Percentiles rank a stretch among this genome's conserved stretches.
Evolutionary conservation across 129 eudicot genomes (phyloP).

Genomic region (Sambucus nigra): DNA sequence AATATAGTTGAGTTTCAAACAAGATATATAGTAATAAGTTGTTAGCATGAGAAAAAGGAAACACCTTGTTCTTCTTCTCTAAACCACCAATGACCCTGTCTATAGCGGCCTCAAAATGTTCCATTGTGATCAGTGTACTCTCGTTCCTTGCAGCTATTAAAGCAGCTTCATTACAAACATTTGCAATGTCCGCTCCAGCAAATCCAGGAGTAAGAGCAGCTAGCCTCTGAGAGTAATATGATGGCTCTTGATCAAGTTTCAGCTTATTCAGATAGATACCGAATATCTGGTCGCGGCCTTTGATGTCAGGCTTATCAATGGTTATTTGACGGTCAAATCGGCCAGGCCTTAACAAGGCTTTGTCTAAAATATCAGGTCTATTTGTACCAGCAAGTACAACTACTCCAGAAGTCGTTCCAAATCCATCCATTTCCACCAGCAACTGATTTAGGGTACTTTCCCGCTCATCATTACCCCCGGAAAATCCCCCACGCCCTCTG

Average conservation of each 20-base stretch:
- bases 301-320: slow-evolving; percentile 84
- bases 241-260: slow-evolving; percentile 60
- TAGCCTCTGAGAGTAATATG: slow-evolving; percentile 61
- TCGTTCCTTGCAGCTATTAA: slow-evolving; percentile 66
- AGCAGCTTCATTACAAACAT: slow-evolving; percentile 88
- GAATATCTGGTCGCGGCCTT: slow-evolving; percentile 86
- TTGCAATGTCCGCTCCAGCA: slow-evolving; percentile 86
- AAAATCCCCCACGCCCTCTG: slow-evolving; percentile 64
- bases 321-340: slow-evolving; percentile 71
- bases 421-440: slow-evolving; percentile 91
- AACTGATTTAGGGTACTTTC: slow-evolving; percentile 81
- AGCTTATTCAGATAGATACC: slow-evolving; percentile 52
- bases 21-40: background rate
- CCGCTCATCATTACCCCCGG: slow-evolving; percentile 64
- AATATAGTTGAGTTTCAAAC: background rate
- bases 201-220: slow-evolving; percentile 88
- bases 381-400: slow-evolving; percentile 84
- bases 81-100: slow-evolving; percentile 76
- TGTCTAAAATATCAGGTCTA: slow-evolving; percentile 63
- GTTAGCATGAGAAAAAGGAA: background rate
- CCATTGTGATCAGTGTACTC: slow-evolving; percentile 37
- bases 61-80: slow-evolving; percentile 76
- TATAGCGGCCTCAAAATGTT: slow-evolving; percentile 75
- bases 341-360: slow-evolving; percentile 74
- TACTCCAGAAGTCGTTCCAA: slow-evolving; percentile 67